Evolutionary conservation across 23 red algal genomes (phyloP).

Genomic region (Gracilaria domingensis): DNA sequence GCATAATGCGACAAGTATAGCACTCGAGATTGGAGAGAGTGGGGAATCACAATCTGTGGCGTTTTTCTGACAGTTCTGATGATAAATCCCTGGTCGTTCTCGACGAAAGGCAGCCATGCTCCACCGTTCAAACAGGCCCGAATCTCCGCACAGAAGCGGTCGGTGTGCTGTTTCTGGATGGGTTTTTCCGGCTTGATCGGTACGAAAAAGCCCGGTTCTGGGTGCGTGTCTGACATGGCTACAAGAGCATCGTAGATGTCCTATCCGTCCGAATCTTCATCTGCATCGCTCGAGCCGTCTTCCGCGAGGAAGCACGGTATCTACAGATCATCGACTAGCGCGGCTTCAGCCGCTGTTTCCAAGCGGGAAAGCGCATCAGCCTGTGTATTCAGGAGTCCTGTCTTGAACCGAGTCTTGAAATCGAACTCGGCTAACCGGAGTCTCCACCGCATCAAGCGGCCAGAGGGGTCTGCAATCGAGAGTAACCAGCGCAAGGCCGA

Average conservation of each 20-base stretch:
- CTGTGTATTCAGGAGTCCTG: not conserved
- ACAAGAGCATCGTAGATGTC: not conserved
- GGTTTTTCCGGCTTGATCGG: constrained; percentile 29
- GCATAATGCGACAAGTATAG: constrained; percentile 10
- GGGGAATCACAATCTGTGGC: constrained; percentile 25
- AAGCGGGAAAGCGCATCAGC: constrained; percentile 33
- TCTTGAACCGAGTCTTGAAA: not conserved
- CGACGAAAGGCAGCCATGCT: not conserved
- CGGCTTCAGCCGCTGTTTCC: not conserved
- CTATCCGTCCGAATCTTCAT: not conserved
- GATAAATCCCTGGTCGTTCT: not conserved
- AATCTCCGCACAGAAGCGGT: not conserved
- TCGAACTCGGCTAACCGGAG: not conserved
- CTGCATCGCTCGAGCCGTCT: not conserved
- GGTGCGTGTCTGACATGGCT: not conserved
- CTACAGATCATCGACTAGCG: not conserved
- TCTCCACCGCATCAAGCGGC: not conserved
- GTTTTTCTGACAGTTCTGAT: not conserved
- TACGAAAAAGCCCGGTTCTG: not conserved
- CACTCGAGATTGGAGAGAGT: not conserved
- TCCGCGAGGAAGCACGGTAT: constrained; percentile 11
- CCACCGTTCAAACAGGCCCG: constrained; percentile 1
- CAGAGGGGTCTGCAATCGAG: not conserved
- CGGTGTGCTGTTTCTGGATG: constrained; percentile 5
- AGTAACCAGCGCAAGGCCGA: not conserved